Evolutionary conservation across 306 rosid genomes (phyloP).

Genomic region (Prunus mongolica): DNA sequence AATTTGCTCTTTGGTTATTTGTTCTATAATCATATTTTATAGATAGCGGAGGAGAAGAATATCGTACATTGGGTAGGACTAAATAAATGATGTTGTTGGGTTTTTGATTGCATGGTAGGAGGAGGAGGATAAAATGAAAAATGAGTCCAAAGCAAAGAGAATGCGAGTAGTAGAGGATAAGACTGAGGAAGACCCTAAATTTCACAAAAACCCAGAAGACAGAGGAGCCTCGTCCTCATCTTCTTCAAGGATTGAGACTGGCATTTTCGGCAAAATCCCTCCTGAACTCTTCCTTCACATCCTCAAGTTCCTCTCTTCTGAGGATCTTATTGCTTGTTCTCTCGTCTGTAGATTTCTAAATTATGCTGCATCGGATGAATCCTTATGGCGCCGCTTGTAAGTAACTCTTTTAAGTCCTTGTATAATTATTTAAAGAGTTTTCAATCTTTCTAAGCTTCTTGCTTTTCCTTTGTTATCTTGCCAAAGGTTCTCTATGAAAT

Average conservation of each 20-base stretch:
- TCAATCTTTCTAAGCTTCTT: background rate
- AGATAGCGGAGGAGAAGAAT: background rate
- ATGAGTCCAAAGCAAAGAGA: slow-evolving; percentile 56
- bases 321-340: slow-evolving; percentile 84
- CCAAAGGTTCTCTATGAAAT: background rate
- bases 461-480: background rate
- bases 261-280: slow-evolving; percentile 67
- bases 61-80: background rate
- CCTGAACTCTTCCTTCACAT: slow-evolving; percentile 76
- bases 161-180: slow-evolving; percentile 29
- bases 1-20: background rate
- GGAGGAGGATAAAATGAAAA: slow-evolving; percentile 33
- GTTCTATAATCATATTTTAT: background rate
- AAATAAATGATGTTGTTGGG: slow-evolving; percentile 14
- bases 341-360: slow-evolving; percentile 77
- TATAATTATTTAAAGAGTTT: no score
- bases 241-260: slow-evolving; percentile 56
- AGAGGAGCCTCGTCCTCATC: slow-evolving; percentile 18
- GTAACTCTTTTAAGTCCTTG: slow-evolving; percentile 17
- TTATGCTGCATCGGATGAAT: slow-evolving; percentile 84
- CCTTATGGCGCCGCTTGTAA: slow-evolving; percentile 93
- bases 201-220: background rate
- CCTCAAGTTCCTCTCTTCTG: slow-evolving; percentile 88
- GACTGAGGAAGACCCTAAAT: slow-evolving; percentile 9
- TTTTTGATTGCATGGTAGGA: slow-evolving; percentile 40